These are phyloP conservation scores for Phaeosphaeria sp. DNA, from an alignment of 2,329 filamentous ascomycete genomes.

Conservation along the genomic window DNA sequence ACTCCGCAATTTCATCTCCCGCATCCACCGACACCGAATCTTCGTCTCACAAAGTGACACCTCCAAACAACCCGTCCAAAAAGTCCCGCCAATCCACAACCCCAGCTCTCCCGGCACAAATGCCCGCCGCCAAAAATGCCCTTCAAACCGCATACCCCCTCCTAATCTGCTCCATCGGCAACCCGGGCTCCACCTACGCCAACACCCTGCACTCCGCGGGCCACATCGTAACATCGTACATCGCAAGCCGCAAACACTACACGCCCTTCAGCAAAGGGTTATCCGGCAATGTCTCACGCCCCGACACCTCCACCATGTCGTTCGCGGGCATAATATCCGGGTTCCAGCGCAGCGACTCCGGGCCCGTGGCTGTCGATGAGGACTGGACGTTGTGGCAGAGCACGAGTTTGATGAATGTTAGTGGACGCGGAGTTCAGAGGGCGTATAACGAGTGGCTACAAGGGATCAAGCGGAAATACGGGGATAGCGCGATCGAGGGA, in stretches of 20 bases:
- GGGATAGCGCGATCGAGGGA: slow-evolving; percentile 37
- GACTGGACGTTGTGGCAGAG: slow-evolving; percentile 75
- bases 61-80: slow-evolving; percentile 24
- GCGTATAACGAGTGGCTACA: slow-evolving; percentile 66
- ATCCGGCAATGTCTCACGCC: slow-evolving; percentile 37
- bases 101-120: slow-evolving; percentile 7
- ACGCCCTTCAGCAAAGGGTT: slow-evolving; percentile 38
- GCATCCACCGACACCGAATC: slow-evolving; percentile 27
- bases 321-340: slow-evolving; percentile 55
- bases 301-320: slow-evolving; percentile 39
- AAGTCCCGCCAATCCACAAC: slow-evolving; percentile 5
- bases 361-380: slow-evolving; percentile 31
- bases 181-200: slow-evolving; percentile 71
- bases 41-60: slow-evolving; percentile 11
- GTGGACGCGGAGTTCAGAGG: slow-evolving; percentile 72
- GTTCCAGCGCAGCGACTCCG: slow-evolving; percentile 17
- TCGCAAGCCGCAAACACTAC: slow-evolving; percentile 33
- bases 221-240: slow-evolving; percentile 72
- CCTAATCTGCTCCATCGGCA: slow-evolving; percentile 87
- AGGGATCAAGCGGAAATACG: slow-evolving; percentile 9
- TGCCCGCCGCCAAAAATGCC: slow-evolving; percentile 27
- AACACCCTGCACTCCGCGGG: slow-evolving; percentile 87
- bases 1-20: slow-evolving; percentile 21
- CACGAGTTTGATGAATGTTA: slow-evolving; percentile 82
- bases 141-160: slow-evolving; percentile 55